These are phyloP conservation scores for Dioscorea cayenensis DNA, from an alignment of 116 monocot genomes.

Conservation along the genomic window DNA sequence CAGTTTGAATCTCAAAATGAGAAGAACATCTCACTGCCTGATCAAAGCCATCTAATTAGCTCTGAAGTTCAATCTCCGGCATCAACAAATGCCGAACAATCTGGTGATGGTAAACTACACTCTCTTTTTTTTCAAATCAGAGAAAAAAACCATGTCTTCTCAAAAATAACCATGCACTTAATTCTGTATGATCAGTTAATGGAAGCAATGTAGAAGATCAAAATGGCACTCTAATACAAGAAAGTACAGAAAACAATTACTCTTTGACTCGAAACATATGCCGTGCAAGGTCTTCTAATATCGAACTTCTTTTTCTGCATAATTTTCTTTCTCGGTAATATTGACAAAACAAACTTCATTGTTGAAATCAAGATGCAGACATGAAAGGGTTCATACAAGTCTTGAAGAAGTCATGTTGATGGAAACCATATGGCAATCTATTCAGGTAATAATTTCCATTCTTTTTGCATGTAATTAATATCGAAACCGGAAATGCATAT, in stretches of 20 bases:
- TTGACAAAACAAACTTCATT: background rate
- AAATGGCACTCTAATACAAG: background rate
- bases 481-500: background rate
- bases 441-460: constrained; percentile 23
- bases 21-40: background rate
- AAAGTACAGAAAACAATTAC: background rate
- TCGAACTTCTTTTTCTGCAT: background rate
- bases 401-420: constrained; percentile 38
- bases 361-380: constrained; percentile 4
- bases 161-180: background rate
- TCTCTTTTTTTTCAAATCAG: no score
- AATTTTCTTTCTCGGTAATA: no score
- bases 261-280: background rate
- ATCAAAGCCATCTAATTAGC: background rate
- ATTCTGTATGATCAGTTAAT: background rate
- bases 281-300: background rate
- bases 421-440: constrained; percentile 48
- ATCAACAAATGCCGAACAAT: background rate
- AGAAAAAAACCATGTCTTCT: background rate
- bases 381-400: constrained; percentile 18
- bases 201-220: background rate
- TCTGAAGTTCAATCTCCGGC: constrained; percentile 2
- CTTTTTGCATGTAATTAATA: background rate
- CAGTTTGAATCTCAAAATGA: constrained; percentile 22
- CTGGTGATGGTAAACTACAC: no score